These are phyloP conservation scores for Coemansia sp. DNA, from an alignment of 192 early-diverging fungal genomes.

Conservation along the genomic window DNA sequence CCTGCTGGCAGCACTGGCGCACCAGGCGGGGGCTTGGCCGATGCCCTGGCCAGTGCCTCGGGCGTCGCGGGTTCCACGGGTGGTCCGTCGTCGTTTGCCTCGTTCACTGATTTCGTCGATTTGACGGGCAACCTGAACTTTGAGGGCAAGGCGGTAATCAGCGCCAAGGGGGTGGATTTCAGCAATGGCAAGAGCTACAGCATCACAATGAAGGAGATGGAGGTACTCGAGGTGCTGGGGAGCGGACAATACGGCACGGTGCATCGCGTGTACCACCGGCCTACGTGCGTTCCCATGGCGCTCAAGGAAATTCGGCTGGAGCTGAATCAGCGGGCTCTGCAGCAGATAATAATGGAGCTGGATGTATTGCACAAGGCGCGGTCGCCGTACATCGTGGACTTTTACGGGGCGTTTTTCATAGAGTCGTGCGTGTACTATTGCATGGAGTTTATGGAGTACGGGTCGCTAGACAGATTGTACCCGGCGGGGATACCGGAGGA, in stretches of 20 bases:
- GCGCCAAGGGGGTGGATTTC: conserved; percentile 89
- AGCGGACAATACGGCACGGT: conserved; percentile 94
- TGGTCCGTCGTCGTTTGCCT: conserved; percentile 17
- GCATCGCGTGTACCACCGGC: conserved; percentile 82
- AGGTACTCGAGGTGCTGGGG: conserved; percentile 74
- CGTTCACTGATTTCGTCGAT: conserved; percentile 41
- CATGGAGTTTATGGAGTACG: conserved; percentile 99
- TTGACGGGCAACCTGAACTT: conserved; percentile 81
- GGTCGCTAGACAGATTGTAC: conserved; percentile 86
- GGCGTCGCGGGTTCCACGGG: not conserved
- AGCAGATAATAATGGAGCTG: conserved; percentile 95
- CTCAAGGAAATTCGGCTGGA: conserved; percentile 93
- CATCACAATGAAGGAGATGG: conserved; percentile 84
- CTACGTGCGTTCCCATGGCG: conserved; percentile 86
- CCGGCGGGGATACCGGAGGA: conserved; percentile 76
- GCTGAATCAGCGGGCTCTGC: conserved; percentile 80
- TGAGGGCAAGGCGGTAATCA: conserved; percentile 86
- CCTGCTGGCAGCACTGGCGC: conserved; percentile 2
- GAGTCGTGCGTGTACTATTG: conserved; percentile 96
- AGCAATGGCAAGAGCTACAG: conserved; percentile 81
- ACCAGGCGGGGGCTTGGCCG: not conserved
- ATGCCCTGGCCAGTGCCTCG: not conserved
- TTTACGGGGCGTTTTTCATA: conserved; percentile 95
- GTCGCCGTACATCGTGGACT: conserved; percentile 92
- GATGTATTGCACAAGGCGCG: conserved; percentile 86